Evolutionary conservation across 1,284 basidiomycete genomes (phyloP).

Genomic region (Ganoderma lingzhi): DNA sequence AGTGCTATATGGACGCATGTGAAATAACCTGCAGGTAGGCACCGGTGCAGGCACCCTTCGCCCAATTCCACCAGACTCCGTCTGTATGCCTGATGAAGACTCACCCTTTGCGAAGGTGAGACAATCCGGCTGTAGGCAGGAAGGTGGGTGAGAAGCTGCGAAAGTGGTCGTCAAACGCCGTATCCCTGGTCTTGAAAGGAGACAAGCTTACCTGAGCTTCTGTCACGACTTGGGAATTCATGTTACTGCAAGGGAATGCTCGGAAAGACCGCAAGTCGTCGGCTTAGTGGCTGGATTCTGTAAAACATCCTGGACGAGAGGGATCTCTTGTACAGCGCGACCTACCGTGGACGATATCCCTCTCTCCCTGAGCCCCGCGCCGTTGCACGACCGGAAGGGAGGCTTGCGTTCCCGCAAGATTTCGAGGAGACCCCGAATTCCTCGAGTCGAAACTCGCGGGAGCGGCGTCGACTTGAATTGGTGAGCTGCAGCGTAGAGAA

Average conservation of each 20-base stretch:
- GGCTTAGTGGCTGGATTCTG: not conserved
- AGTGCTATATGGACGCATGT: not conserved
- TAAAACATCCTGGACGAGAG: not conserved
- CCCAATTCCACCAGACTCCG: not conserved
- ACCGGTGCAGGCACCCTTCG: not conserved
- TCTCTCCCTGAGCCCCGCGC: not conserved
- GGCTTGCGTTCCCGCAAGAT: not conserved
- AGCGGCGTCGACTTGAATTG: not conserved
- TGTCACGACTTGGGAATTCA: not conserved
- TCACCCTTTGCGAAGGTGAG: not conserved
- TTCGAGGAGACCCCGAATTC: not conserved
- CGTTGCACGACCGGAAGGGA: not conserved
- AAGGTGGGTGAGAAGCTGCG: not conserved
- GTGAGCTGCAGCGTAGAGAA: too few relatives aligned
- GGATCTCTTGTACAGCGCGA: not conserved
- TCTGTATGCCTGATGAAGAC: not conserved
- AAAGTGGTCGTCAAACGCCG: not conserved
- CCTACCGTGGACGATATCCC: not conserved
- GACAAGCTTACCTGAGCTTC: not conserved
- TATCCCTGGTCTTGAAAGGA: not conserved
- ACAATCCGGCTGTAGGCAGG: not conserved
- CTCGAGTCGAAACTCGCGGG: not conserved
- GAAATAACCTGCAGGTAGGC: not conserved
- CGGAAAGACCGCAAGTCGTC: not conserved
- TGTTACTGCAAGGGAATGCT: not conserved